Evolutionary conservation across 2,329 filamentous ascomycete species (phyloP).

Genomic region (Seiridium unicorne): DNA sequence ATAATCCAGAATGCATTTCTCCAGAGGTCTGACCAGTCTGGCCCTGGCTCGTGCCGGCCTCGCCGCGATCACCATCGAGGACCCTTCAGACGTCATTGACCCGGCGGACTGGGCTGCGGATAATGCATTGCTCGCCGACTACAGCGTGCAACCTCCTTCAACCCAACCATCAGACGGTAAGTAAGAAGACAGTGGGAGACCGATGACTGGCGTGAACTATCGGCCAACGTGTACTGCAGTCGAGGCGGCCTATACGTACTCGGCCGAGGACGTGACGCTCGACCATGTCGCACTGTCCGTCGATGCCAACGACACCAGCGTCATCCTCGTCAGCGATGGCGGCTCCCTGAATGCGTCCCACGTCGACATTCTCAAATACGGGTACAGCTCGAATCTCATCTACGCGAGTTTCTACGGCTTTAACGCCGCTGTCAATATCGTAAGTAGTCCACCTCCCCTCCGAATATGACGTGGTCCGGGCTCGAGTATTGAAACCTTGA

Average conservation of each 20-base stretch:
- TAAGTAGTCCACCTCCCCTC: neutral
- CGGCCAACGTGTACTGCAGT: neutral
- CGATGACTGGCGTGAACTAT: neutral
- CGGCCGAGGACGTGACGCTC: neutral
- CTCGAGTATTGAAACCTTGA: too few relatives aligned
- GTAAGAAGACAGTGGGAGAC: neutral
- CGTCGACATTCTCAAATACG: slow-evolving; percentile 1
- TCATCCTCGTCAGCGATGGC: neutral
- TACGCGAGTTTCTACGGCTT: slow-evolving; percentile 5
- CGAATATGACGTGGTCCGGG: too few relatives aligned
- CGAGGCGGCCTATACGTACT: neutral
- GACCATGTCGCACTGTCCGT: neutral
- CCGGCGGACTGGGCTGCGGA: slow-evolving; percentile 3
- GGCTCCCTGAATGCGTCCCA: neutral
- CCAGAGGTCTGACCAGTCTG: neutral
- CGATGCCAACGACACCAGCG: slow-evolving; percentile 4
- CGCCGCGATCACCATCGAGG: neutral
- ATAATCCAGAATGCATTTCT: neutral
- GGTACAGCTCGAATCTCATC: slow-evolving; percentile 5
- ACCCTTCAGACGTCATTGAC: slow-evolving; percentile 4
- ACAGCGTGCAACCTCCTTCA: neutral
- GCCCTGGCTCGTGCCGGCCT: neutral
- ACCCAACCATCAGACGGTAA: neutral
- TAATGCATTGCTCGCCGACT: neutral
- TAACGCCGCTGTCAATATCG: slow-evolving; percentile 3